Evolutionary conservation across 2,329 filamentous ascomycete species (phyloP).

Genomic region (Alternaria viburni): DNA sequence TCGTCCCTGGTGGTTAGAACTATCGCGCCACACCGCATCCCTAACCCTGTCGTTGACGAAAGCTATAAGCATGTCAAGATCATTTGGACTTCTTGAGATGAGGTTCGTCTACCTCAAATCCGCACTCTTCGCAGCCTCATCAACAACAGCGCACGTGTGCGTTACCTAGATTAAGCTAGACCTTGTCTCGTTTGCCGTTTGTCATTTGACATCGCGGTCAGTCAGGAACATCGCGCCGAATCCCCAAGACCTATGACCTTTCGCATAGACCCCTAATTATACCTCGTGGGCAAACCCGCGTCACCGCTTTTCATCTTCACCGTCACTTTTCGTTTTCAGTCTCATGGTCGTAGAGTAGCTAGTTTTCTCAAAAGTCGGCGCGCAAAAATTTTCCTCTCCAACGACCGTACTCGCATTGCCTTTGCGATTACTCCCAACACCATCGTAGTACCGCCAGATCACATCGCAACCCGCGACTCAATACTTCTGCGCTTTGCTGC

Average conservation of each 20-base stretch:
- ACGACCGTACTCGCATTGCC: constrained; percentile 21
- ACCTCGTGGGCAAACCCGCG: neutral
- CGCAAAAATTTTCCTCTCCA: constrained; percentile 4
- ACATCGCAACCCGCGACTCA: constrained; percentile 2
- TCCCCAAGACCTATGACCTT: neutral
- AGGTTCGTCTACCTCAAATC: constrained; percentile 12
- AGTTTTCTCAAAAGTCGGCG: neutral
- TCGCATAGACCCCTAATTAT: neutral
- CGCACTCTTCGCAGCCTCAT: constrained; percentile 9
- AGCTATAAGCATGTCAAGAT: constrained; percentile 3
- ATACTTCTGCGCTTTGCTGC: constrained; percentile 15
- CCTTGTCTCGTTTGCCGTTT: constrained; percentile 6
- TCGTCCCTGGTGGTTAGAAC: constrained; percentile 14
- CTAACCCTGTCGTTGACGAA: constrained; percentile 6
- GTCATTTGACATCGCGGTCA: constrained; percentile 6
- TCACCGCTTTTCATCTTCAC: constrained; percentile 11
- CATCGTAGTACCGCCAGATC: constrained; percentile 8
- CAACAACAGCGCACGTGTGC: constrained; percentile 18
- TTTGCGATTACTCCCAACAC: constrained; percentile 1
- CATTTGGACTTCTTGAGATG: constrained; percentile 10
- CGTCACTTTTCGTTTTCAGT: constrained; percentile 2
- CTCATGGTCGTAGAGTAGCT: neutral
- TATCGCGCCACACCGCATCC: constrained; percentile 11
- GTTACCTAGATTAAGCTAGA: constrained; percentile 20
- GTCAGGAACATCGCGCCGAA: constrained; percentile 11